These are phyloP conservation scores for Colletotrichum tamarilloi DNA, from an alignment of 2,329 filamentous ascomycete genomes.

Conservation along the genomic window DNA sequence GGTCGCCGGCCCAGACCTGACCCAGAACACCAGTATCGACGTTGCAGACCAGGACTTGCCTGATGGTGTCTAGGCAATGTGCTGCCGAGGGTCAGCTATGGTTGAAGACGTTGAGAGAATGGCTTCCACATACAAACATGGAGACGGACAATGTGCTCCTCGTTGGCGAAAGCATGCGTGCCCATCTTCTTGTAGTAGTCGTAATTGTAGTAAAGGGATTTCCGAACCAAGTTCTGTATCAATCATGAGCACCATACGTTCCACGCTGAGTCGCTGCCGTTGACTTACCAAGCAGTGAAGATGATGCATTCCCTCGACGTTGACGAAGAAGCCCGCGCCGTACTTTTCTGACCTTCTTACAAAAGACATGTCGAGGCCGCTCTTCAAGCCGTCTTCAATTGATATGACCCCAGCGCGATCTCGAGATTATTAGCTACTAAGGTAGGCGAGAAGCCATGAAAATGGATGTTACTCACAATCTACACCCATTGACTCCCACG, in stretches of 20 bases:
- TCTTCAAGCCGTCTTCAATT: slow-evolving; percentile 57
- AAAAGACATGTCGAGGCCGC: slow-evolving; percentile 64
- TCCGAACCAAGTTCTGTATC: slow-evolving; percentile 66
- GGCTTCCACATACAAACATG: slow-evolving; percentile 63
- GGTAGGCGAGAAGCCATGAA: no score
- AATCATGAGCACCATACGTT: background rate
- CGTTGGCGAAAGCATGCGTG: slow-evolving; percentile 65
- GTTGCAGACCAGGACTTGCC: slow-evolving; percentile 73
- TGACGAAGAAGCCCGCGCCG: slow-evolving; percentile 69
- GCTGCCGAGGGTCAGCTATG: slow-evolving; percentile 43
- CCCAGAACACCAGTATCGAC: slow-evolving; percentile 69
- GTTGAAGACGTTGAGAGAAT: no score
- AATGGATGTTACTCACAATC: slow-evolving; percentile 54
- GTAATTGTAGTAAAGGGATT: slow-evolving; percentile 69
- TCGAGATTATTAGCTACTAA: slow-evolving; percentile 37
- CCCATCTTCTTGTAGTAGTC: slow-evolving; percentile 64
- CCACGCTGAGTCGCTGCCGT: accelerated
- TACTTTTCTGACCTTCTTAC: slow-evolving; percentile 66
- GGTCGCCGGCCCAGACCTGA: slow-evolving; percentile 67
- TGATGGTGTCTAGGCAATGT: slow-evolving; percentile 71
- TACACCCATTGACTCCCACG: slow-evolving; percentile 58
- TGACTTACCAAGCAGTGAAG: slow-evolving; percentile 65
- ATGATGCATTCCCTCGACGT: slow-evolving; percentile 67
- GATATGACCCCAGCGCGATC: slow-evolving; percentile 61
- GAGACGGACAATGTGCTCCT: slow-evolving; percentile 62